Percentiles rank a stretch among this genome's conserved stretches.
These are phyloP conservation scores for Iris macrosiphon DNA, from an alignment of 106 monocot genomes.

Conservation along the genomic window DNA sequence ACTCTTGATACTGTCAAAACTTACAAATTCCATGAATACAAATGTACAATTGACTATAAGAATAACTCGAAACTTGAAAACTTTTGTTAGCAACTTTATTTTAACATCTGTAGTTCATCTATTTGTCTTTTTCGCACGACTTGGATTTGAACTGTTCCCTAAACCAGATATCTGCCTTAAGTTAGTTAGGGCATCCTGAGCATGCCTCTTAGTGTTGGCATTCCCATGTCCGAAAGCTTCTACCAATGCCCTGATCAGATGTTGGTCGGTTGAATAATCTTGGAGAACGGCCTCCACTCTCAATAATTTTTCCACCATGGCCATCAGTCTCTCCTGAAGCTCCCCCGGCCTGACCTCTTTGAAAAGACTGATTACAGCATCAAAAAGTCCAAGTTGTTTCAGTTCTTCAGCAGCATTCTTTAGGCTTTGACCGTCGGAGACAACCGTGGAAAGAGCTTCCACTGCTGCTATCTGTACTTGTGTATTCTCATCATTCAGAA, in stretches of 20 bases:
- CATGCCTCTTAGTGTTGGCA: conserved; percentile 28
- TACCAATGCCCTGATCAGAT: conserved; percentile 33
- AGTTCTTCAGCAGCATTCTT: conserved; percentile 22
- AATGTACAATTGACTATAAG: no score
- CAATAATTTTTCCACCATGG: conserved; percentile 30
- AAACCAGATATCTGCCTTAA: conserved; percentile 44
- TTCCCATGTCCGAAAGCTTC: conserved; percentile 40
- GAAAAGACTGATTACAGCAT: conserved; percentile 17
- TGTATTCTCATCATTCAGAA: conserved; percentile 27
- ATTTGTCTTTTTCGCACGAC: neutral
- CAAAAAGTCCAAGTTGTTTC: conserved; percentile 24
- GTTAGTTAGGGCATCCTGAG: conserved; percentile 35
- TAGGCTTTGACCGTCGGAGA: conserved; percentile 19
- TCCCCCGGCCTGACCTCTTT: conserved; percentile 30
- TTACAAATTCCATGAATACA: no score
- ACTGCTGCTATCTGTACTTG: conserved; percentile 47
- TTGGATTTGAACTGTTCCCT: conserved; percentile 12
- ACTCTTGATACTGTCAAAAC: no score
- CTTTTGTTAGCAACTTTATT: no score
- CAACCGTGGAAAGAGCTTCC: conserved; percentile 29
- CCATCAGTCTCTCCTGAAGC: conserved; percentile 34
- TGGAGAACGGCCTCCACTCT: conserved; percentile 24
- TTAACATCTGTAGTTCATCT: no score
- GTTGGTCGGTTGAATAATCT: conserved; percentile 22
- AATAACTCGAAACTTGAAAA: no score